Percentiles rank a stretch among this genome's conserved stretches.
Evolutionary conservation across 768 basidiomycete species (phyloP).

Genomic region (Calocera cornea): DNA sequence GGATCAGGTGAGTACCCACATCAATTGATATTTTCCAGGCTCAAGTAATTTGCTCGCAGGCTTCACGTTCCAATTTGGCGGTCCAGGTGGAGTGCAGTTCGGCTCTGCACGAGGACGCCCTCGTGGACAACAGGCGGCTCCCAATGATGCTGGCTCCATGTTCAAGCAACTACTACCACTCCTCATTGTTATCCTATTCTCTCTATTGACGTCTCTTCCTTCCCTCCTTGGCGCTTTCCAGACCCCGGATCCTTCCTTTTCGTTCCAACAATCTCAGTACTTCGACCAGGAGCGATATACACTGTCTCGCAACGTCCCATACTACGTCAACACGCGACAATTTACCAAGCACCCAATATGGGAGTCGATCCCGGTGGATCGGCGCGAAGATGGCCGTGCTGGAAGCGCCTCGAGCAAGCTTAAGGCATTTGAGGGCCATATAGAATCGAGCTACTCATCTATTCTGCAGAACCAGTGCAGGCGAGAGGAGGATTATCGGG

Average conservation of each 20-base stretch:
- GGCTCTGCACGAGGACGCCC: constrained; percentile 28
- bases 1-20: constrained; percentile 17
- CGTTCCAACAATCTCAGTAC: constrained; percentile 47
- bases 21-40: background rate
- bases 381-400: constrained; percentile 17
- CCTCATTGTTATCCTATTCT: constrained; percentile 70
- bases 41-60: background rate
- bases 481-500: constrained; percentile 48
- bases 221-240: constrained; percentile 38
- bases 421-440: constrained; percentile 55
- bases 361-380: constrained; percentile 26
- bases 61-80: constrained; percentile 31
- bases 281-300: constrained; percentile 65
- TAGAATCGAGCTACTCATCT: constrained; percentile 65
- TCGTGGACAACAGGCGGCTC: constrained; percentile 8
- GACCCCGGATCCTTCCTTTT: constrained; percentile 66
- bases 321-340: constrained; percentile 71
- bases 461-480: constrained; percentile 61
- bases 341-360: constrained; percentile 65
- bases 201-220: constrained; percentile 68
- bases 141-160: constrained; percentile 29
- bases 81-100: constrained; percentile 28
- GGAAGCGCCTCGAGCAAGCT: constrained; percentile 25
- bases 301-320: constrained; percentile 51
- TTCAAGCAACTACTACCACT: constrained; percentile 73